These are phyloP conservation scores for Botryotinia globosa DNA, from an alignment of 2,329 filamentous ascomycete species.

Conservation along the genomic window DNA sequence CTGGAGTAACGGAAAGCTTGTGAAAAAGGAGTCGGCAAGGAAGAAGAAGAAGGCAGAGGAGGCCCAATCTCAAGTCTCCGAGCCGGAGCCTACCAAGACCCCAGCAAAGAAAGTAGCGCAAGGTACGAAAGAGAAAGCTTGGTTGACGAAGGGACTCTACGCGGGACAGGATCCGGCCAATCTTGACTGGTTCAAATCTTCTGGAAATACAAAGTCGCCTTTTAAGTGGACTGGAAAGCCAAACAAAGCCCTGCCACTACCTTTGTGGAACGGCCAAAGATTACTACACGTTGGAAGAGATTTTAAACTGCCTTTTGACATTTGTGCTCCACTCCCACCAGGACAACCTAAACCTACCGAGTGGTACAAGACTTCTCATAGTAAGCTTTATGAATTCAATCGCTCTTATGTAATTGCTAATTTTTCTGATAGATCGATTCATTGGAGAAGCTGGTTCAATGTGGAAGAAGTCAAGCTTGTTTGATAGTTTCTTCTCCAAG, in stretches of 20 bases:
- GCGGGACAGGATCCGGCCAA: conserved; percentile 64
- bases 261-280: conserved; percentile 74
- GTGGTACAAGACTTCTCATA: conserved; percentile 89
- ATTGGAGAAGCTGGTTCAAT: conserved; percentile 76
- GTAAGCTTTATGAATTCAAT: conserved; percentile 50
- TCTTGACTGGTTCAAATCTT: conserved; percentile 32
- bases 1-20: conserved; percentile 64
- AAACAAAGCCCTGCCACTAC: conserved; percentile 65
- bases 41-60: conserved; percentile 40
- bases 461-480: conserved; percentile 76
- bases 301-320: conserved; percentile 85
- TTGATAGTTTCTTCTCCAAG: conserved; percentile 70
- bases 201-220: conserved; percentile 20
- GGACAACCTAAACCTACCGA: conserved; percentile 90
- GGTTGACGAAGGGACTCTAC: conserved; percentile 79
- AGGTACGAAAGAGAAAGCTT: conserved; percentile 43
- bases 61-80: conserved; percentile 27
- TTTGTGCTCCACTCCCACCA: conserved; percentile 81
- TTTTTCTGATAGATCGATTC: conserved; percentile 67
- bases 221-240: conserved; percentile 46
- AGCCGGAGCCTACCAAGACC: conserved; percentile 3
- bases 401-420: conserved; percentile 22
- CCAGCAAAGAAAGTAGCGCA: conserved; percentile 27
- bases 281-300: conserved; percentile 70
- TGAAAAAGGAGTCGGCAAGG: conserved; percentile 43